Conservation (phyloP, 1,139 yeast species). For the Candida buenavistaensis region DNA sequence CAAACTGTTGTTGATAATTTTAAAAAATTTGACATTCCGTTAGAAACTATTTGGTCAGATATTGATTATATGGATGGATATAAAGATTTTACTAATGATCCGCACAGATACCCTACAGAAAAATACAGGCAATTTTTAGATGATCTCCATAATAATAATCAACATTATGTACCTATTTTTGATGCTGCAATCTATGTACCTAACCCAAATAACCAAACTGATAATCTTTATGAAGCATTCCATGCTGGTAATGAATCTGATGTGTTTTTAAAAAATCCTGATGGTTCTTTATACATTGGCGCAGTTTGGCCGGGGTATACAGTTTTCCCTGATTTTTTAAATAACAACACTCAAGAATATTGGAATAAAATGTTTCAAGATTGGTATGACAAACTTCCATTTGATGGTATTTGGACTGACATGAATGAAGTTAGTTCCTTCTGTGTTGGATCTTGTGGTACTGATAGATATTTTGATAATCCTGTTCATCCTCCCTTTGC, state of each 20-base stretch:
- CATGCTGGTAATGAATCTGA: slow-evolving; percentile 25
- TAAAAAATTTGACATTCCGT: slow-evolving; percentile 20
- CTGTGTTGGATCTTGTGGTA: slow-evolving; percentile 33
- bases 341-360: slow-evolving; percentile 22
- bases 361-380: slow-evolving; percentile 23
- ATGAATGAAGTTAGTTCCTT: slow-evolving; percentile 36
- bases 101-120: slow-evolving; percentile 23
- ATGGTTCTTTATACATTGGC: slow-evolving; percentile 24
- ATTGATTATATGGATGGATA: slow-evolving; percentile 27
- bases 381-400: slow-evolving; percentile 23
- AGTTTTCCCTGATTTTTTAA: slow-evolving; percentile 34
- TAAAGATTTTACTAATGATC: slow-evolving; percentile 31
- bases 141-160: slow-evolving; percentile 23
- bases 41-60: slow-evolving; percentile 26
- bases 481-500: slow-evolving; percentile 24
- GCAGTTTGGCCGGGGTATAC: slow-evolving; percentile 30
- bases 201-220: slow-evolving; percentile 23
- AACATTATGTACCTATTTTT: slow-evolving; percentile 32
- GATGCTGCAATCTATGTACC: slow-evolving; percentile 35
- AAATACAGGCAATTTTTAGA: slow-evolving; percentile 20
- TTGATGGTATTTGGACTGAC: slow-evolving; percentile 36
- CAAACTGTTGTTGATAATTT: slow-evolving; percentile 20
- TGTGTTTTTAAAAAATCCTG: slow-evolving; percentile 29
- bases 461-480: slow-evolving; percentile 18
- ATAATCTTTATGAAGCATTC: slow-evolving; percentile 23